Conservation (phyloP, 2,329 filamentous ascomycete genomes). For the Colletotrichum euphorbiae region DNA sequence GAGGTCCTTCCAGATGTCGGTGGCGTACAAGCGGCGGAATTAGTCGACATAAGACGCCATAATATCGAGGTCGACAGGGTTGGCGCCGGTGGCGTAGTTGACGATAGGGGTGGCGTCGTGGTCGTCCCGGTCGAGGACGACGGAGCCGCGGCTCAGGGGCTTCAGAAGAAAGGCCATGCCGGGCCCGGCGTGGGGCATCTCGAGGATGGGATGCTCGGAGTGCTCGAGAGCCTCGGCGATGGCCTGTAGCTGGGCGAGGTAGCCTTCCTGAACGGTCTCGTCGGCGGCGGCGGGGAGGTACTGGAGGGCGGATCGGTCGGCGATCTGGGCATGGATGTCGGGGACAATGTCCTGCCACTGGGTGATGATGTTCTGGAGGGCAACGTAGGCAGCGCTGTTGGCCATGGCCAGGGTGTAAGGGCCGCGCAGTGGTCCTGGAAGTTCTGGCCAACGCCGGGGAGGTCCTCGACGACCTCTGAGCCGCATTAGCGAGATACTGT, state of each 20-base stretch:
- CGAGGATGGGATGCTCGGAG: constrained; percentile 43
- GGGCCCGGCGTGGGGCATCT: constrained; percentile 46
- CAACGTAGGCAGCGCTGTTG: constrained; percentile 31
- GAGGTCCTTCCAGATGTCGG: neutral
- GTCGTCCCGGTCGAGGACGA: constrained; percentile 49
- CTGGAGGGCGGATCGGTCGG: no score
- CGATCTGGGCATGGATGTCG: constrained; percentile 43
- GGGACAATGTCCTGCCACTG: constrained; percentile 15
- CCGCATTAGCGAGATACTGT: no score
- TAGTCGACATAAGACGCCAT: constrained; percentile 47
- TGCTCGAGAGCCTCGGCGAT: constrained; percentile 46
- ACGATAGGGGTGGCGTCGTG: constrained; percentile 49
- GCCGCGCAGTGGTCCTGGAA: constrained; percentile 42
- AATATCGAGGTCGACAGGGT: constrained; percentile 52
- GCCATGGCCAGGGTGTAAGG: constrained; percentile 47
- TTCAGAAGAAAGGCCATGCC: constrained; percentile 49
- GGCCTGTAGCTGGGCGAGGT: constrained; percentile 49
- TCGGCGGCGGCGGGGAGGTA: no score
- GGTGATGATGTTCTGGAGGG: constrained; percentile 46
- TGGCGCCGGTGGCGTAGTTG: constrained; percentile 52
- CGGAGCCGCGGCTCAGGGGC: constrained; percentile 53
- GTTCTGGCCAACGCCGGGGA: constrained; percentile 38
- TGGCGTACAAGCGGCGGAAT: constrained; percentile 47
- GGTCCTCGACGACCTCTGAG: constrained; percentile 17
- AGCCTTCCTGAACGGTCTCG: constrained; percentile 49